phyloP scores from a whole-genome alignment of 139 green algal species.

The Micractinium conductrix region DNA sequence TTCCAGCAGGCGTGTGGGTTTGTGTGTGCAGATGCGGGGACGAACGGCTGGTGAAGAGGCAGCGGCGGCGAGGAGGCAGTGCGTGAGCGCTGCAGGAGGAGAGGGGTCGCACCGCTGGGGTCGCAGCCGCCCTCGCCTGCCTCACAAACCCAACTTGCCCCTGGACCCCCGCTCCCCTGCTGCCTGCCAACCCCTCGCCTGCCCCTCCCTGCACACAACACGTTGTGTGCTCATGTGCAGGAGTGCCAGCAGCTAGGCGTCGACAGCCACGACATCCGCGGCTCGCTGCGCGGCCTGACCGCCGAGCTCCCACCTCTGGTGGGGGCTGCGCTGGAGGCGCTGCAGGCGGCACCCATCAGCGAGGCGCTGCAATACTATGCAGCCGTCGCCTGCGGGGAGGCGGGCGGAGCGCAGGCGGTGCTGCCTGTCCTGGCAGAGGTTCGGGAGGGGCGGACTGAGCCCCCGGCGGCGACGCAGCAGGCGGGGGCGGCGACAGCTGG shows the following conservation, averaged over 20 bases:
- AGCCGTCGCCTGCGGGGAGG: conserved; percentile 16
- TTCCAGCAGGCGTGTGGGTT: not conserved
- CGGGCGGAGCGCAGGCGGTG: not conserved
- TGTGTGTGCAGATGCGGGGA: no score
- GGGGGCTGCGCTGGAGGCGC: conserved; percentile 30
- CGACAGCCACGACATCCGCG: conserved; percentile 39
- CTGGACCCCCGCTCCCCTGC: no score
- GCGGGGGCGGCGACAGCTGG: not conserved
- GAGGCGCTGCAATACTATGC: conserved; percentile 44
- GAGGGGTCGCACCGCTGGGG: no score
- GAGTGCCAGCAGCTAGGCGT: conserved; percentile 68
- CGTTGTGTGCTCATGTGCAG: no score
- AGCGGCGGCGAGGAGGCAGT: no score
- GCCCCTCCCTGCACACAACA: no score
- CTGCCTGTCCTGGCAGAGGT: conserved; percentile 54
- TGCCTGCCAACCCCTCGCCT: no score
- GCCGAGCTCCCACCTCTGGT: conserved; percentile 60
- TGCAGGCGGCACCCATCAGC: conserved; percentile 20
- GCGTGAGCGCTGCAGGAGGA: no score
- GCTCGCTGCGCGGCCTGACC: conserved; percentile 54
- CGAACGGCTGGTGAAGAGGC: no score
- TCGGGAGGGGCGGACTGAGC: conserved; percentile 32
- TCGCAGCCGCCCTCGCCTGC: no score
- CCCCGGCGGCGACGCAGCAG: not conserved
- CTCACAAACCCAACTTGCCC: no score